Evolutionary conservation across 257 asterid species (phyloP).

Genomic region (Perilla frutescens): DNA sequence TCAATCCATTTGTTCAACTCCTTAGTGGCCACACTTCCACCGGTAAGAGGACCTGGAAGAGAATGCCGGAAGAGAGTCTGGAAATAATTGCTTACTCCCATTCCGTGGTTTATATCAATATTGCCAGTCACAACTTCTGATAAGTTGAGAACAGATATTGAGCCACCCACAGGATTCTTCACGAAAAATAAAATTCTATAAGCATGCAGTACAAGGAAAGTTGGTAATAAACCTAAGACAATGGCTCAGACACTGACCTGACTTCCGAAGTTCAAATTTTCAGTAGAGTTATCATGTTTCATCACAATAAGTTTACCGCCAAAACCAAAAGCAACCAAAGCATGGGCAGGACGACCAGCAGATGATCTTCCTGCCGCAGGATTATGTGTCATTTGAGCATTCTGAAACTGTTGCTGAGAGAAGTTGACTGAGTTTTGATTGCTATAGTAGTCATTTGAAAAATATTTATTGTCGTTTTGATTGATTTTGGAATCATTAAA

Average conservation of each 20-base stretch:
- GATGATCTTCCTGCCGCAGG: slow-evolving; percentile 75
- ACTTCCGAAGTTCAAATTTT: slow-evolving; percentile 56
- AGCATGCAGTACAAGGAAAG: slow-evolving; percentile 35
- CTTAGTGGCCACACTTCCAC: slow-evolving; percentile 76
- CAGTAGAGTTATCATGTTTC: slow-evolving; percentile 58
- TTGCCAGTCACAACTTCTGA: slow-evolving; percentile 65
- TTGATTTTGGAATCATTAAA: slow-evolving; percentile 53
- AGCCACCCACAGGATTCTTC: slow-evolving; percentile 69
- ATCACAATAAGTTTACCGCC: slow-evolving; percentile 93
- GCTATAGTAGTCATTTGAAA: slow-evolving; percentile 54
- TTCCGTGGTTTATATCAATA: slow-evolving; percentile 51
- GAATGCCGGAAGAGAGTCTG: slow-evolving; percentile 70
- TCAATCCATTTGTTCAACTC: slow-evolving; percentile 95
- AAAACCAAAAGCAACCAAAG: slow-evolving; percentile 90
- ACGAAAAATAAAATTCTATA: slow-evolving; percentile 38
- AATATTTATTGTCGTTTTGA: slow-evolving; percentile 52
- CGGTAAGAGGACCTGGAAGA: slow-evolving; percentile 89
- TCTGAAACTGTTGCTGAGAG: slow-evolving; percentile 61
- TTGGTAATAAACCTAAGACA: slow-evolving; percentile 24
- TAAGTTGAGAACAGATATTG: slow-evolving; percentile 75
- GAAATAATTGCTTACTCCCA: slow-evolving; percentile 56
- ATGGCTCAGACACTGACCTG: slow-evolving; percentile 66
- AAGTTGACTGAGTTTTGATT: slow-evolving; percentile 54
- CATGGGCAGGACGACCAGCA: slow-evolving; percentile 96
- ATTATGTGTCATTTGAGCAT: slow-evolving; percentile 57